Percentiles rank a stretch among this genome's conserved stretches.
These are phyloP conservation scores for Botrytis galanthina DNA, from an alignment of 2,329 filamentous ascomycete species.

Conservation along the genomic window DNA sequence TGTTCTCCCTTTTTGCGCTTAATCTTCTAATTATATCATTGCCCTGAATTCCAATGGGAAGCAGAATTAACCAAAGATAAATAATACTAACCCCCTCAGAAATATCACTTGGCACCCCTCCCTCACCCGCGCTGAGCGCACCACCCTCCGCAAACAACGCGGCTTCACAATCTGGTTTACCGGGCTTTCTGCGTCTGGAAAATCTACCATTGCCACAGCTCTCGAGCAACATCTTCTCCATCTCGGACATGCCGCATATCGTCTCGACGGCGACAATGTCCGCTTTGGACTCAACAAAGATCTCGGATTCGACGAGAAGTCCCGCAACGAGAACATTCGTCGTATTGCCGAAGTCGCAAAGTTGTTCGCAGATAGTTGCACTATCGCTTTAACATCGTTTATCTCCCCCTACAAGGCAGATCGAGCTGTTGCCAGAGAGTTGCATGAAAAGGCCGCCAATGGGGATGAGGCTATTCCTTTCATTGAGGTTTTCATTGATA, in stretches of 20 bases:
- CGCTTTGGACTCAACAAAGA: constrained; percentile 98
- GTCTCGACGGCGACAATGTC: constrained; percentile 96
- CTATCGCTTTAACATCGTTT: constrained; percentile 90
- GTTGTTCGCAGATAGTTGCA: constrained; percentile 87
- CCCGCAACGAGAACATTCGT: constrained; percentile 97
- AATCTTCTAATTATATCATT: background rate
- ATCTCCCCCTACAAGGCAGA: constrained; percentile 94
- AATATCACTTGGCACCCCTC: constrained; percentile 88
- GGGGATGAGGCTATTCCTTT: constrained; percentile 72
- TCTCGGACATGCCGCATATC: constrained; percentile 78
- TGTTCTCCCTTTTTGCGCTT: background rate
- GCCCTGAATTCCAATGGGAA: background rate
- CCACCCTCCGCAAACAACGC: constrained; percentile 71
- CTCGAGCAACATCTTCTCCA: constrained; percentile 96
- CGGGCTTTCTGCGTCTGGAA: constrained; percentile 91
- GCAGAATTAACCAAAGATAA: background rate
- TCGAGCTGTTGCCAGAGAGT: constrained; percentile 73
- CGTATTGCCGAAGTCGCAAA: constrained; percentile 91
- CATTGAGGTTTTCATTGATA: constrained; percentile 90
- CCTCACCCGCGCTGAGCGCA: constrained; percentile 75
- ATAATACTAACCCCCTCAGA: constrained; percentile 46
- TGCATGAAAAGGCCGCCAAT: constrained; percentile 64
- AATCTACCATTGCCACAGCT: constrained; percentile 94
- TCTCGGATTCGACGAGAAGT: constrained; percentile 87
- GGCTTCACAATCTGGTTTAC: constrained; percentile 98